A percentile compares a stretch with the other conserved stretches of the same genome.
Conservation (phyloP, 2,329 filamentous ascomycete species). For the Colletotrichum liaoningense region DNA sequence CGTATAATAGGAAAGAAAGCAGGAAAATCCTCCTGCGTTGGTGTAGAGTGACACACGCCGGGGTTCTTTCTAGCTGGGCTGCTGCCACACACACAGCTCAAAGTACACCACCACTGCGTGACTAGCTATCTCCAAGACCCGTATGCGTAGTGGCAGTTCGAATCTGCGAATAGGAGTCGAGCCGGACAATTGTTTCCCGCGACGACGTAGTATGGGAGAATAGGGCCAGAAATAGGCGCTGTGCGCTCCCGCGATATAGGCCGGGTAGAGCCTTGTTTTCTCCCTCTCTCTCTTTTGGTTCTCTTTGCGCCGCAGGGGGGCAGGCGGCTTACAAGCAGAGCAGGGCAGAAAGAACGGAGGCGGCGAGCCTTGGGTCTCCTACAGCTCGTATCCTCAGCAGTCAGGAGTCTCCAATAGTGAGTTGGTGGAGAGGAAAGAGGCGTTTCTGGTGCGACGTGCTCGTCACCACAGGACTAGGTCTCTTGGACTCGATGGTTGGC, state of each 20-base stretch:
- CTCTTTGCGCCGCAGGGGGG: slow-evolving; percentile 17
- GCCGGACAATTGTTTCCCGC: slow-evolving; percentile 16
- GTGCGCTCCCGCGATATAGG: slow-evolving; percentile 22
- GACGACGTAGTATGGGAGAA: not conserved
- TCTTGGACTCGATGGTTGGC: slow-evolving; percentile 36
- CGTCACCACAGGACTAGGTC: slow-evolving; percentile 29
- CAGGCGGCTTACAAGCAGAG: slow-evolving; percentile 7
- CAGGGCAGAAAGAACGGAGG: not conserved
- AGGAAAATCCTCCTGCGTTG: slow-evolving; percentile 26
- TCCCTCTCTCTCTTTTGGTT: slow-evolving; percentile 18
- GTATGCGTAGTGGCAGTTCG: slow-evolving; percentile 37
- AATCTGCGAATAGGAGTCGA: slow-evolving; percentile 22
- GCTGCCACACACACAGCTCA: slow-evolving; percentile 17
- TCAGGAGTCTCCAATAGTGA: slow-evolving; percentile 46
- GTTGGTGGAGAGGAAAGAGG: slow-evolving; percentile 43
- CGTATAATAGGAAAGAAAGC: slow-evolving; percentile 27
- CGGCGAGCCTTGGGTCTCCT: slow-evolving; percentile 11
- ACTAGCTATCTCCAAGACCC: slow-evolving; percentile 35
- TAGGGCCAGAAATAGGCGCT: slow-evolving; percentile 14
- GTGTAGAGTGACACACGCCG: slow-evolving; percentile 29
- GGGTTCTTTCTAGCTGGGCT: slow-evolving; percentile 15
- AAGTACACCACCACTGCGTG: slow-evolving; percentile 10
- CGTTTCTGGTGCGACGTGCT: slow-evolving; percentile 47
- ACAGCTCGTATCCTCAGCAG: slow-evolving; percentile 48
- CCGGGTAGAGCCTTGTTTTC: slow-evolving; percentile 16